Base-by-base conservation (phyloP, 2,329 filamentous ascomycete species). In the Penicillium sp. region DNA sequence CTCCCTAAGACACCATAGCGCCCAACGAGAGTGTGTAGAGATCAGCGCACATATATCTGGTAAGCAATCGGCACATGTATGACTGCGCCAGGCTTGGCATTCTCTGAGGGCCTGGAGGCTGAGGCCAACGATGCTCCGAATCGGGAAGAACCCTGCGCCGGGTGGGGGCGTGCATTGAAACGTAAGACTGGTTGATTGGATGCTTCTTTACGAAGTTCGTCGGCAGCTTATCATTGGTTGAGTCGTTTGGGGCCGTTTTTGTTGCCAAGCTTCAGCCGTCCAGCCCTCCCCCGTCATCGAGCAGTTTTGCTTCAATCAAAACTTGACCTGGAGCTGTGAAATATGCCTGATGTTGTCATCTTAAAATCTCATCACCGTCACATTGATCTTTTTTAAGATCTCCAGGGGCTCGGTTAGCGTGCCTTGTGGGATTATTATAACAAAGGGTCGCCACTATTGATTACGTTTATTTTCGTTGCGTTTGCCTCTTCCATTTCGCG, bases 251-350 rank as follows among this genome's bases (percentile, higher is more conserved):
- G 33, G 46, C 46, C 26, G 13, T 21, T 37, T 46, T n/a, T 33
- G 11, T 10, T 45, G 46, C 51, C 51, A 54, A 48, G 39, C 39
- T 49, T 54, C 51, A 49, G 46, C 46, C 39, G 16, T 45, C 19
- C 23, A 29, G 18, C 29, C 16, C n/a, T 31, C 26, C 28, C 14
- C 18, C 8, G 34, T 46, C 34, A 23, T 16, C 42, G 39, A 42
- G 16, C 23, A 23, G 18, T 29, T 16, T 21, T 14, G 2, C n/a
- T 42, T 42, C 47, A 42, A 21, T 33, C 31, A 33, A 24, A 18
- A 24, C 47, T 50, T 26, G 42, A 26, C 43, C 37, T 28, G 10
- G 26, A 31, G 23, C 7, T 33, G 18, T 18, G 24, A 26, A 23
- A 49, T 33, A 33, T 31, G 42, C 24, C 21, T 26, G 16, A 51